Evolutionary conservation across 1,139 yeast genomes (phyloP), one percentile per base, ranked within the genome.

Genomic region (Pichia inconspicua): DNA sequence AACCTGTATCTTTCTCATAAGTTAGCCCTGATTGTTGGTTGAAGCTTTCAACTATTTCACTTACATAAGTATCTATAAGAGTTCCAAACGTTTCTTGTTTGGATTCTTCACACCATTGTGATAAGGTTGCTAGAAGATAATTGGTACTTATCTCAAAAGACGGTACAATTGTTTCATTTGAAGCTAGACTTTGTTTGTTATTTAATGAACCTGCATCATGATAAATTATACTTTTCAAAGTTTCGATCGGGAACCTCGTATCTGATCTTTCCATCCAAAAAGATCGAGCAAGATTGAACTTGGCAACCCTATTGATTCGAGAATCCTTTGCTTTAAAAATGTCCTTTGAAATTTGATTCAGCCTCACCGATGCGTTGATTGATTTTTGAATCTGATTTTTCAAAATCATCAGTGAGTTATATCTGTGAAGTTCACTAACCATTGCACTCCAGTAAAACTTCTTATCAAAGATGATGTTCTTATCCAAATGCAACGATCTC

Each of bases 91-190:
- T 70, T 50, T 82, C 94, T 49, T 81, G 83, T 44, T 84, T 74
- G 0, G 95, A 84, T 40, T 71, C 74, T 0, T 87, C 73, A 49
- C 80, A 68, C 96, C 96, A 88, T 44, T 75, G 71, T 0, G 82
- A 87, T 48, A 87, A 34, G 6, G 49, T 43, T 1, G 54, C 53
- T 11, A 46, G 42, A n/a, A 51, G 27, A 25, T 40, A 50, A n/a
- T 39, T 43, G 1, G 47, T 41, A n/a, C 49, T 48, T 2, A 46
- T 32, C 8, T 32, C 19, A 9, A 15, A 14, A 35, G 10, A 25
- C n/a, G 8, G 19, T 25, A 7, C 12, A 25, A 9, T 3, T 10
- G 12, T 31, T 12, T 34, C 6, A 17, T 14, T 15, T n/a, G 22
- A 32, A 19, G 25, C 3, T 15, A 7, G 8, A 4, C 5, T 28